Conservation (phyloP, 2,329 filamentous ascomycete genomes). For the Sarocladium oryzae region DNA sequence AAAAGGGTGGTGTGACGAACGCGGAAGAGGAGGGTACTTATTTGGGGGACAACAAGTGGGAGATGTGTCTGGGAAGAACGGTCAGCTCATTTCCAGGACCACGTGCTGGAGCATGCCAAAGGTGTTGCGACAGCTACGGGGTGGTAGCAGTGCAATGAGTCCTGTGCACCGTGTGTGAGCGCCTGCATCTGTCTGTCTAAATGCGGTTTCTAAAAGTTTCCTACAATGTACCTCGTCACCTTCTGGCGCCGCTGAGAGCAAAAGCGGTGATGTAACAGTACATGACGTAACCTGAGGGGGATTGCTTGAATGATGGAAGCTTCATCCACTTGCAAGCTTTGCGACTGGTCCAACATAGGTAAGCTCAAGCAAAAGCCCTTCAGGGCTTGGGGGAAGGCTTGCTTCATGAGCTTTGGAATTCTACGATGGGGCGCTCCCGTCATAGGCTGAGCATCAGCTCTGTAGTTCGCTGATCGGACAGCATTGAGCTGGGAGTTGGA, state of each 20-base stretch:
- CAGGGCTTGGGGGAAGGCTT: background rate
- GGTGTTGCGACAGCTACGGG: background rate
- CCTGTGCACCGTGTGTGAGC: too few relatives aligned
- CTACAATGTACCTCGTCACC: too few relatives aligned
- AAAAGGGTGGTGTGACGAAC: background rate
- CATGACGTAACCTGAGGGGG: slow-evolving; percentile 3
- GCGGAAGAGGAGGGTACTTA: slow-evolving; percentile 7
- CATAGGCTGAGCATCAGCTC: background rate
- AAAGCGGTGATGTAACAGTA: slow-evolving; percentile 5
- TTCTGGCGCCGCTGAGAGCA: background rate
- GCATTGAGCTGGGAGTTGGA: background rate
- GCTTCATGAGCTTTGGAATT: too few relatives aligned
- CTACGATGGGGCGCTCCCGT: background rate
- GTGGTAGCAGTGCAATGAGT: too few relatives aligned
- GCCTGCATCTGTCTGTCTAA: too few relatives aligned
- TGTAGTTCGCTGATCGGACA: background rate
- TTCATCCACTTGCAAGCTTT: too few relatives aligned
- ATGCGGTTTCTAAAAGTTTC: too few relatives aligned
- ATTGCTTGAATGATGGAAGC: background rate
- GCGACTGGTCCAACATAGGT: background rate
- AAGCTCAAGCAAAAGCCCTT: background rate
- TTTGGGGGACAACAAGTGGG: background rate
- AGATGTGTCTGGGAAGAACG: background rate
- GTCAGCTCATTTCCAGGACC: slow-evolving; percentile 2
- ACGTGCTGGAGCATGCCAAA: slow-evolving; percentile 4